Percentiles rank a stretch among this genome's conserved stretches.
Evolutionary conservation across 83 land plant genomes (phyloP).

Genomic region (Diphasiastrum complanatum): DNA sequence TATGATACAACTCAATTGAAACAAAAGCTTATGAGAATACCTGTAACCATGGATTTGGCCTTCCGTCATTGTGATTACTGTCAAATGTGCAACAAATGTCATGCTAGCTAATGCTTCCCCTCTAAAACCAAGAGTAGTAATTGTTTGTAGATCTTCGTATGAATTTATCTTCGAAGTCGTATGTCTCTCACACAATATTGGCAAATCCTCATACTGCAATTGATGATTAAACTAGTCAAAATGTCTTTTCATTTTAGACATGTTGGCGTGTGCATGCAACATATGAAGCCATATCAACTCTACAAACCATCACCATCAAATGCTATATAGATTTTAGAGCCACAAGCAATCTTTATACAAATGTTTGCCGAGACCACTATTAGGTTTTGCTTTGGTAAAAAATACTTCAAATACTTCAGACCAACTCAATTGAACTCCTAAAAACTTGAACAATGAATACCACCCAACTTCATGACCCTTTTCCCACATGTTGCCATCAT

Average conservation of each 20-base stretch:
- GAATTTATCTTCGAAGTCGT: constrained; percentile 82
- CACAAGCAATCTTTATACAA: too few relatives aligned
- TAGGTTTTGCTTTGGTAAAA: too few relatives aligned
- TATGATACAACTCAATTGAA: too few relatives aligned
- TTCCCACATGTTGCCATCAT: too few relatives aligned
- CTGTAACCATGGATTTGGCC: constrained; percentile 92
- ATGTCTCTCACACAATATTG: constrained; percentile 92
- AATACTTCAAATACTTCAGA: too few relatives aligned
- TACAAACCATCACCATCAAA: neutral
- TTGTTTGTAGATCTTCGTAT: constrained; percentile 83
- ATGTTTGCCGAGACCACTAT: too few relatives aligned
- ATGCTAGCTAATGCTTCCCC: constrained; percentile 99
- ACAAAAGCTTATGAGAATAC: too few relatives aligned
- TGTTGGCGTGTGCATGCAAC: too few relatives aligned
- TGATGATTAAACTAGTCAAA: constrained; percentile 8
- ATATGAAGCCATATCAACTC: neutral
- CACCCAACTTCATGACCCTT: too few relatives aligned
- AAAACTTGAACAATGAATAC: too few relatives aligned
- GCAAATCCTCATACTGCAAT: constrained; percentile 80
- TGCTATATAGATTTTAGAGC: neutral
- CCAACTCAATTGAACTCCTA: too few relatives aligned
- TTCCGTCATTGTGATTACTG: constrained; percentile 89
- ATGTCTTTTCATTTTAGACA: neutral
- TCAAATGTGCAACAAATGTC: constrained; percentile 93
- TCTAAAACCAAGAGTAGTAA: constrained; percentile 86